Conservation (phyloP, 352 stramenopile genomes). For the Globisporangium recalcitrans region DNA sequence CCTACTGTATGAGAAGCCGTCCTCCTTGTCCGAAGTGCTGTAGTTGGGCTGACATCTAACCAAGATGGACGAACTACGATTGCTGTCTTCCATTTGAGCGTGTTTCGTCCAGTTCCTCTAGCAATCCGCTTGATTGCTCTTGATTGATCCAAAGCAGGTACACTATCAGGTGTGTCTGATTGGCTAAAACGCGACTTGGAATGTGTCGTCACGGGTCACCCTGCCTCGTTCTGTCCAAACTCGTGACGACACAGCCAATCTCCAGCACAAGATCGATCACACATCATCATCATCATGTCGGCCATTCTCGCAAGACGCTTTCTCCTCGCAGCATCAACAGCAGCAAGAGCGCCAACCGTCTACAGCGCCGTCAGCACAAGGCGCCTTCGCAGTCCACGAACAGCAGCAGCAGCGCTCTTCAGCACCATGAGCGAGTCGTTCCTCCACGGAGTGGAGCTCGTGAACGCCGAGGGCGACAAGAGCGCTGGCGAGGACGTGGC, state of each 20-base stretch:
- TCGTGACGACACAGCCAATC: not conserved
- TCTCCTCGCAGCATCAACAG: not conserved
- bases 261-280: not conserved
- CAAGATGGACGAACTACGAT: not conserved
- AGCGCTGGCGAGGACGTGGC: conserved; percentile 38
- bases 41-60: not conserved
- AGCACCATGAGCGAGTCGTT: conserved; percentile 36
- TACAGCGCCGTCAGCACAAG: not conserved
- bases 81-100: too few species aligned
- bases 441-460: conserved; percentile 46
- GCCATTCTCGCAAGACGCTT: not conserved
- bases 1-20: not conserved
- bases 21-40: not conserved
- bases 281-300: not conserved
- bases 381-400: not conserved
- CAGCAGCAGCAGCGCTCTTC: not conserved
- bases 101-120: too few species aligned
- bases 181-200: not conserved
- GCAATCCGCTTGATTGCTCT: too few species aligned
- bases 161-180: too few species aligned
- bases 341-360: not conserved
- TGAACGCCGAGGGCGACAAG: conserved; percentile 47
- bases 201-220: not conserved
- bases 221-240: not conserved
- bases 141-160: too few species aligned